Base-by-base conservation (phyloP, 2,329 filamentous ascomycete genomes). In the Fusarium pilosicola region DNA sequence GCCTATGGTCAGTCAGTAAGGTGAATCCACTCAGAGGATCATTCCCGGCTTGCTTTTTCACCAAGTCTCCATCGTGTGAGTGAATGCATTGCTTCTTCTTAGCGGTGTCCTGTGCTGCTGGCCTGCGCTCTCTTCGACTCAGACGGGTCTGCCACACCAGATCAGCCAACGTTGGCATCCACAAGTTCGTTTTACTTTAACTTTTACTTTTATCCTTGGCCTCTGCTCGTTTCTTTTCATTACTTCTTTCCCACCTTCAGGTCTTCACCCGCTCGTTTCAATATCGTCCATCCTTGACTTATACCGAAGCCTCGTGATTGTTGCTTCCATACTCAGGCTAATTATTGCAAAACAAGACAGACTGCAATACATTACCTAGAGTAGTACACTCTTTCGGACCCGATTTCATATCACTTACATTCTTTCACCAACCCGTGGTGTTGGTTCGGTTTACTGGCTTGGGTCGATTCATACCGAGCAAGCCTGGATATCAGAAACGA, bases 171-270 rank as follows among this genome's bases (percentile, higher is more conserved):
- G 54, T 76, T 61, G 57, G 38, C 68, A 62, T 74, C 71, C 75
- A 74, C 71, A 77, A 70, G 62, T 74, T 73, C 59, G 70, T 64
- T 76, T 73, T 71, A 67, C 67, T 68, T 77, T 73, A 65, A 65
- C 70, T 68, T 78, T 74, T 77, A 71, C 63, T 61, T 46, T 62
- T 71, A 64, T 76, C 76, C 64, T 65, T 67, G 66, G 65, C 62
- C 61, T 76, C 65, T 71, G 64, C 65, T 73, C 52, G 44, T 39
- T 65, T 68, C 60, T 62, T 39, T 54, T 54, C n/a, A 62, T 58
- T 45, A 45, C 52, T 52, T 61, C 62, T 38, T 61, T 60, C 64
- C 60, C 67, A 61, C 51, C 62, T 65, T 62, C 38, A 68, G 70
- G 58, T 66, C 73, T 63, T 76, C 66, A 65, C 64, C 58, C 61